Conservation (phyloP, 2,329 filamentous ascomycete species). For the Leptosphaerulina australis region DNA sequence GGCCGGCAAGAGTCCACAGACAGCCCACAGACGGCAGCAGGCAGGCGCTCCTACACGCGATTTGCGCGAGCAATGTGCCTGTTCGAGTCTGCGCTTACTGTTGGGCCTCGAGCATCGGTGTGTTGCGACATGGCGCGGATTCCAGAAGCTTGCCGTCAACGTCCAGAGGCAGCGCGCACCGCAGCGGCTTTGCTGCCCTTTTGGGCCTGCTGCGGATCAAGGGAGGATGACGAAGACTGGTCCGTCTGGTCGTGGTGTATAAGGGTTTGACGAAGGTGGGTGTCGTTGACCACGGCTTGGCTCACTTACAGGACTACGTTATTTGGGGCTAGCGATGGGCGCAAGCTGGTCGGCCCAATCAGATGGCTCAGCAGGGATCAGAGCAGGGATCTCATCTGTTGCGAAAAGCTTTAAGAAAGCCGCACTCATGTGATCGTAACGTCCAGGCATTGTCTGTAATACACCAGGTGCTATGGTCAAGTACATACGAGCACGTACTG, state of each 20-base stretch:
- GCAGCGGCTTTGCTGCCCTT: slow-evolving; percentile 43
- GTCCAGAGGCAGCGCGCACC: slow-evolving; percentile 38
- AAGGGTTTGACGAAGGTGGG: slow-evolving; percentile 35
- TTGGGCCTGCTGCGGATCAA: slow-evolving; percentile 33
- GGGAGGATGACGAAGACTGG: slow-evolving; percentile 16
- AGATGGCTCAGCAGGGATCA: slow-evolving; percentile 39
- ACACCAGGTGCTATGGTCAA: slow-evolving; percentile 32
- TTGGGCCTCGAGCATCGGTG: slow-evolving; percentile 28
- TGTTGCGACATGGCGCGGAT: slow-evolving; percentile 35
- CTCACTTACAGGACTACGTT: slow-evolving; percentile 47
- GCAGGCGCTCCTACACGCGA: slow-evolving; percentile 17
- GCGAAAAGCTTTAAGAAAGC: slow-evolving; percentile 21
- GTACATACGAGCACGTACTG: slow-evolving; percentile 47
- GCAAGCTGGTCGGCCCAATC: slow-evolving; percentile 42
- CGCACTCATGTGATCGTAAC: slow-evolving; percentile 43
- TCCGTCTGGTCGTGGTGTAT: slow-evolving; percentile 27
- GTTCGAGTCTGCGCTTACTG: slow-evolving; percentile 29
- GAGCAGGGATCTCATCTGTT: slow-evolving; percentile 35
- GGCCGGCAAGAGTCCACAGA: slow-evolving; percentile 25
- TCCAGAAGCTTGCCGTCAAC: slow-evolving; percentile 43
- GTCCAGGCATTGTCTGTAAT: slow-evolving; percentile 30
- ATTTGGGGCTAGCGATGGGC: slow-evolving; percentile 47
- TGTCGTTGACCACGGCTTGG: slow-evolving; percentile 44
- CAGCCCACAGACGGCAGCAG: slow-evolving; percentile 17
- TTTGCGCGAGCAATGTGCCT: slow-evolving; percentile 17